Evolutionary conservation across 257 asterid genomes (phyloP).

Genomic region (Buddleja alternifolia): DNA sequence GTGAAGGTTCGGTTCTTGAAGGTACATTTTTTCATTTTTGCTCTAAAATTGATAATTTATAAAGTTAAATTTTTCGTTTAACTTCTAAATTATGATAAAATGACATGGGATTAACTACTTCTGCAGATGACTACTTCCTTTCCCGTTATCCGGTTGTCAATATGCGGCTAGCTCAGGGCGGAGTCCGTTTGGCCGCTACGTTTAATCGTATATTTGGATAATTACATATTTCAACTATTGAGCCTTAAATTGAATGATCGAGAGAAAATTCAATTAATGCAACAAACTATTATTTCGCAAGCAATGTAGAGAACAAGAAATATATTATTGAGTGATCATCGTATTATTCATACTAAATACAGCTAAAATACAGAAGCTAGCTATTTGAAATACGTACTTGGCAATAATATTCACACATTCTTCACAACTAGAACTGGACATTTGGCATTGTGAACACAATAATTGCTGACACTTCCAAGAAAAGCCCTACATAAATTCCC

Average conservation of each 20-base stretch:
- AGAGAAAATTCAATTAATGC: too few species aligned
- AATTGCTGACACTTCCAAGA: slow-evolving; percentile 77
- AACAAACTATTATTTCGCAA: not conserved
- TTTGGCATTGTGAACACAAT: slow-evolving; percentile 62
- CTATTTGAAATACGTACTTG: too few species aligned
- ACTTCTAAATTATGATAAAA: not conserved
- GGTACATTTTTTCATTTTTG: slow-evolving; percentile 40
- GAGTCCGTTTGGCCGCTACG: slow-evolving; percentile 85
- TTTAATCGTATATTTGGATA: slow-evolving; percentile 80
- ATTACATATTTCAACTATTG: not conserved
- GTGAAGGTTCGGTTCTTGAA: slow-evolving; percentile 60
- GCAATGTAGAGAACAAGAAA: slow-evolving; percentile 6
- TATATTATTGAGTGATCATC: not conserved
- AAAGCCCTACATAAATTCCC: slow-evolving; percentile 48
- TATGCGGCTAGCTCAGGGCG: slow-evolving; percentile 81
- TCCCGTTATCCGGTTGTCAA: slow-evolving; percentile 65
- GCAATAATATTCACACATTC: slow-evolving; percentile 29
- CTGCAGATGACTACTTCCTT: slow-evolving; percentile 76
- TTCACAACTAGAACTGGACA: slow-evolving; percentile 62
- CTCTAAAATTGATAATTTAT: not conserved
- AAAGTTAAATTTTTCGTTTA: not conserved
- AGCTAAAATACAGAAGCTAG: not conserved
- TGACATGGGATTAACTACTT: not conserved
- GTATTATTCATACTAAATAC: not conserved
- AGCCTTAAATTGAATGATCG: not conserved